Base-by-base conservation (phyloP, 768 basidiomycete genomes). In the Lentinula sp. region DNA sequence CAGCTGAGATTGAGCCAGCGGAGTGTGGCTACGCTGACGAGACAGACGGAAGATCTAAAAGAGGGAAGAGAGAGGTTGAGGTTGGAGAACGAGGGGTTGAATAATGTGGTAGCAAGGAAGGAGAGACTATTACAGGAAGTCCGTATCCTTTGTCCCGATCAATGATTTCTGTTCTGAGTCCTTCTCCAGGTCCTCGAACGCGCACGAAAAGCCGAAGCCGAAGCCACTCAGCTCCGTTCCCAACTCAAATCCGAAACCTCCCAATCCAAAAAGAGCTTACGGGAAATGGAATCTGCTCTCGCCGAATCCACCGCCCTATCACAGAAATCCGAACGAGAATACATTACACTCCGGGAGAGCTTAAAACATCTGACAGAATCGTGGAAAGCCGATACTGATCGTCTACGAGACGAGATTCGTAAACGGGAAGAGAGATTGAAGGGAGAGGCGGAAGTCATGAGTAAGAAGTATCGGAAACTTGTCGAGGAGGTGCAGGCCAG, bases 81-180 rank as follows among this genome's bases (percentile, higher is more conserved):
- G 60, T 69, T 92, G 54, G 93, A 95, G 74, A 95, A 93, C 66
- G 93, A 95, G 69, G 89, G 88, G 2, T 71, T 95, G 65, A 93
- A 93, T 67, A 91, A 92, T 63, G 92, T 94, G 16, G 89, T 95
- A 23, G 84, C 91, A 32, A 79, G 93, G 62, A 95, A 95, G 70
- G 93, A 95, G 74, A 79, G 93, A 64, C 66, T 94, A 59, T 72
- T 93, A 63, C 93, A 95, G 73, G 93, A 95, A 78, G 89, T 90
- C 64, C 60, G 76, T 66, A 21, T 21, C n/a, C 61, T 50, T 10
- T 16, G n/a, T 8, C 15, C 56, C 2, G 28, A 16, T 46, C 50
- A 8, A 9, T 42, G 23, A 11, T 15, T 21, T 8, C 10, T 21
- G 21, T 18, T 54, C 35, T 40, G 5, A 15, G 31, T 39, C 49